Percentiles rank a stretch among this genome's conserved stretches.
Evolutionary conservation across 1,284 basidiomycete genomes (phyloP).

Genomic region (Cutaneotrichosporon cavernicola): DNA sequence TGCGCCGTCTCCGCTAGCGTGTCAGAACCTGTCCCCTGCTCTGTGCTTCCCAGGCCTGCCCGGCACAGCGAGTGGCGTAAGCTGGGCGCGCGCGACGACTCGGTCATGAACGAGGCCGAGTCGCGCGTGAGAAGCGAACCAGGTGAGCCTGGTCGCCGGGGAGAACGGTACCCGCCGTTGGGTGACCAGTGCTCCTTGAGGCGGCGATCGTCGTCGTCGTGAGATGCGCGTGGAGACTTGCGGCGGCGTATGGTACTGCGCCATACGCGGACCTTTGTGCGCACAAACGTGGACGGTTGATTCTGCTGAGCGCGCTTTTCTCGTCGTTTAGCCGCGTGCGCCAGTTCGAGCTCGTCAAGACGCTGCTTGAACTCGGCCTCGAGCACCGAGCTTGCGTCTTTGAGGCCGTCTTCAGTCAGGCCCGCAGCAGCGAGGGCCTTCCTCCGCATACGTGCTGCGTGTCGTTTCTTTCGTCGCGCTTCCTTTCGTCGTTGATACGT

Average conservation of each 20-base stretch:
- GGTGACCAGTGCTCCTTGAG: constrained; percentile 3
- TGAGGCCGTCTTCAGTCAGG: constrained; percentile 35
- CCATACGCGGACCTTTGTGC: constrained; percentile 43
- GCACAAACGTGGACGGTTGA: constrained; percentile 30
- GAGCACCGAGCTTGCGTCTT: constrained; percentile 25
- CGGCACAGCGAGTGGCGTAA: no score
- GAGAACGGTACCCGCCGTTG: background rate
- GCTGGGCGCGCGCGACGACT: background rate
- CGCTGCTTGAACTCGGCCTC: constrained; percentile 33
- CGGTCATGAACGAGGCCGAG: constrained; percentile 9
- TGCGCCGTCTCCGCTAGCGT: constrained; percentile 3
- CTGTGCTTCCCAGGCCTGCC: background rate
- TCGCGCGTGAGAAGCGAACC: constrained; percentile 10
- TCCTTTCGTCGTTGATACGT: constrained; percentile 44
- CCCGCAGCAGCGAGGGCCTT: constrained; percentile 47
- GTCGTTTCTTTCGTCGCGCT: constrained; percentile 39
- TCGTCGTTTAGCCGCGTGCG: constrained; percentile 29
- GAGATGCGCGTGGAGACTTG: constrained; percentile 16
- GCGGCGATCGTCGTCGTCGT: constrained; percentile 8
- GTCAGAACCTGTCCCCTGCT: constrained; percentile 5
- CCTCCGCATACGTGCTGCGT: constrained; percentile 38
- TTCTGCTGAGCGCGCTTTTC: constrained; percentile 23
- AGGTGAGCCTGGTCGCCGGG: background rate
- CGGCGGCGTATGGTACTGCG: constrained; percentile 30
- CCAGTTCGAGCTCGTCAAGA: constrained; percentile 38